A percentile compares a stretch with the other conserved stretches of the same genome.
phyloP scores from a whole-genome alignment of 2,329 filamentous ascomycete species.

The Trichoderma koningii region DNA sequence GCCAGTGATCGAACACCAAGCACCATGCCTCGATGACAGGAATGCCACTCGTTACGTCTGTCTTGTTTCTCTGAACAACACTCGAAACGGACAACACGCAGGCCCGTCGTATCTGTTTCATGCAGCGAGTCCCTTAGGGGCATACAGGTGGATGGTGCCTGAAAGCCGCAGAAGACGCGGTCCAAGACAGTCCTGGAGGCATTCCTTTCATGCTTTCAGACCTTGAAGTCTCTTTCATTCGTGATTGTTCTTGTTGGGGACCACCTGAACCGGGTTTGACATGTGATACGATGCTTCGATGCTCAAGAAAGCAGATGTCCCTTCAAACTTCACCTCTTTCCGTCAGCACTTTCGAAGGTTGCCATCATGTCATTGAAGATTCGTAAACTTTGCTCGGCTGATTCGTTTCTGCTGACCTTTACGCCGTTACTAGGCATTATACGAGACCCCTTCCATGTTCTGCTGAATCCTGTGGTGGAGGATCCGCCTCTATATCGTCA shows the following conservation, averaged over 20 bases:
- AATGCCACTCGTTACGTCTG: background rate
- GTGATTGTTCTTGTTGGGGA: background rate
- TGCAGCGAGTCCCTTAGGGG: background rate
- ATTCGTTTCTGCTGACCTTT: slow-evolving; percentile 66
- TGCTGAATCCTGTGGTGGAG: slow-evolving; percentile 72
- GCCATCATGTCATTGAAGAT: slow-evolving; percentile 61
- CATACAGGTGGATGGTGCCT: background rate
- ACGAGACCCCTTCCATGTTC: slow-evolving; percentile 61
- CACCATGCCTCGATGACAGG: background rate
- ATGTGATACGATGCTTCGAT: background rate
- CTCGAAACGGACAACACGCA: background rate
- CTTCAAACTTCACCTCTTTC: background rate
- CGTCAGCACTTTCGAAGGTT: too few relatives aligned
- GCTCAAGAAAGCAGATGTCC: background rate
- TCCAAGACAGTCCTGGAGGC: background rate
- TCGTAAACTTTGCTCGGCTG: slow-evolving; percentile 65
- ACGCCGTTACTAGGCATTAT: slow-evolving; percentile 45
- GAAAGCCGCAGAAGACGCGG: background rate
- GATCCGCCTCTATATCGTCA: slow-evolving; percentile 49
- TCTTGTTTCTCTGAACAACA: background rate
- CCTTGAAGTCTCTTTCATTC: background rate
- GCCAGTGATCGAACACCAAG: background rate
- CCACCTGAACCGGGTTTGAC: background rate
- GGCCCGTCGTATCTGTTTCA: too few relatives aligned
- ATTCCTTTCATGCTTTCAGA: background rate